phyloP scores from a whole-genome alignment of 345 rosid species.

The Linum trigynum region DNA sequence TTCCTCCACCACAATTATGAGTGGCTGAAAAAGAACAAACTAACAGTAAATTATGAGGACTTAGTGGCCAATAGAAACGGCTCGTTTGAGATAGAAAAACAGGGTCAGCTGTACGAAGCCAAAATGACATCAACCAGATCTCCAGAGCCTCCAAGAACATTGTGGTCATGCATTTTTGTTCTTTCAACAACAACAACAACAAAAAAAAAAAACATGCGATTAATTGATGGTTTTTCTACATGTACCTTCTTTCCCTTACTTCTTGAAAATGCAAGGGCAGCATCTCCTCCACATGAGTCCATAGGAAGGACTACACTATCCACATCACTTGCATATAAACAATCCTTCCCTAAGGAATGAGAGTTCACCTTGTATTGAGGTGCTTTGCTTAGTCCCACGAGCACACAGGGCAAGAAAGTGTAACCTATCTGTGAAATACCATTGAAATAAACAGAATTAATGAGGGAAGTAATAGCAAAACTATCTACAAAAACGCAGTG shows the following conservation, averaged over 20 bases:
- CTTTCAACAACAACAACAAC: background rate
- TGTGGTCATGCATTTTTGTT: no score
- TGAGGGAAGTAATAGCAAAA: background rate
- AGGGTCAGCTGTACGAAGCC: background rate
- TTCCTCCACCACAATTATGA: conserved; percentile 50
- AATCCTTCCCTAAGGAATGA: conserved; percentile 23
- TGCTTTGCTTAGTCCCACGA: conserved; percentile 50
- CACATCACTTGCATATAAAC: conserved; percentile 38
- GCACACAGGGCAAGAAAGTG: conserved; percentile 56
- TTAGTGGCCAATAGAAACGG: conserved; percentile 2
- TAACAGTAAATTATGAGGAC: background rate
- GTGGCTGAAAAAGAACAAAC: conserved; percentile 24
- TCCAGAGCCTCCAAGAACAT: no score
- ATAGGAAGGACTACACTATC: conserved; percentile 48
- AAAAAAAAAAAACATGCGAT: background rate
- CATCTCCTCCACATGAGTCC: conserved; percentile 57
- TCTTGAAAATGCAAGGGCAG: conserved; percentile 49
- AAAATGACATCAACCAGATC: background rate
- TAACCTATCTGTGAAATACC: conserved; percentile 35
- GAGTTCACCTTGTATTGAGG: conserved; percentile 36
- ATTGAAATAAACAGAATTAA: background rate
- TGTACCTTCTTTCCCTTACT: conserved; percentile 29
- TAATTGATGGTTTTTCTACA: background rate
- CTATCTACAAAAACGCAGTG: background rate
- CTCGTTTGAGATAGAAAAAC: background rate